Evolutionary conservation across 2,329 filamentous ascomycete species (phyloP).

Genomic region (Clonostachys rhizophaga): DNA sequence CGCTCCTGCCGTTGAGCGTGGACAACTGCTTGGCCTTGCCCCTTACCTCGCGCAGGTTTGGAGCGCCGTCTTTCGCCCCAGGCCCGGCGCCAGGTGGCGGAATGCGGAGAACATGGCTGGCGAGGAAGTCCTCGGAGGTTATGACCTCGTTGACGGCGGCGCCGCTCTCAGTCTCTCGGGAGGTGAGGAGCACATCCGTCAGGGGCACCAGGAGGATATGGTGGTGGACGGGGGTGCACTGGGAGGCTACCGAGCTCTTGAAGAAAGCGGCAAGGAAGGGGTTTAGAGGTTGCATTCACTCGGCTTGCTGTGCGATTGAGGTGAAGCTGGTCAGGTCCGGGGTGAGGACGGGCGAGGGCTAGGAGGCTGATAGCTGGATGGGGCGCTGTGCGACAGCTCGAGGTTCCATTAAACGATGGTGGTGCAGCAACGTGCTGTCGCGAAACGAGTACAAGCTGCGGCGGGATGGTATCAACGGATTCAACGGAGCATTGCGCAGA

Average conservation of each 20-base stretch:
- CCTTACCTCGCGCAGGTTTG: constrained; percentile 77
- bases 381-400: no score
- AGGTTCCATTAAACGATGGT: no score
- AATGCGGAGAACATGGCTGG: constrained; percentile 91
- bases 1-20: constrained; percentile 86
- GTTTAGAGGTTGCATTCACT: constrained; percentile 92
- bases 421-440: no score
- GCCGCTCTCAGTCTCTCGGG: constrained; percentile 82
- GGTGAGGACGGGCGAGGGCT: no score
- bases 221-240: constrained; percentile 88
- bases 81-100: constrained; percentile 47
- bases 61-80: constrained; percentile 49
- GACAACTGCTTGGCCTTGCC: constrained; percentile 93
- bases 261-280: constrained; percentile 98
- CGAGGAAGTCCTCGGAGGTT: constrained; percentile 88
- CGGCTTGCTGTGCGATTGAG: constrained; percentile 16
- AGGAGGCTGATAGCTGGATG: no score
- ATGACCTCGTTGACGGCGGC: constrained; percentile 74
- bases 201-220: constrained; percentile 92
- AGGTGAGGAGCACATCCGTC: constrained; percentile 85
- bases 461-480: no score
- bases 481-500: no score
- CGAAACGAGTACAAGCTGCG: no score
- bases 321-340: no score
- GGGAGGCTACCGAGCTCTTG: constrained; percentile 84